Percentiles rank a stretch among this genome's conserved stretches.
phyloP scores from a whole-genome alignment of 2,329 filamentous ascomycete genomes.

The Ilyonectria mors-panacis region DNA sequence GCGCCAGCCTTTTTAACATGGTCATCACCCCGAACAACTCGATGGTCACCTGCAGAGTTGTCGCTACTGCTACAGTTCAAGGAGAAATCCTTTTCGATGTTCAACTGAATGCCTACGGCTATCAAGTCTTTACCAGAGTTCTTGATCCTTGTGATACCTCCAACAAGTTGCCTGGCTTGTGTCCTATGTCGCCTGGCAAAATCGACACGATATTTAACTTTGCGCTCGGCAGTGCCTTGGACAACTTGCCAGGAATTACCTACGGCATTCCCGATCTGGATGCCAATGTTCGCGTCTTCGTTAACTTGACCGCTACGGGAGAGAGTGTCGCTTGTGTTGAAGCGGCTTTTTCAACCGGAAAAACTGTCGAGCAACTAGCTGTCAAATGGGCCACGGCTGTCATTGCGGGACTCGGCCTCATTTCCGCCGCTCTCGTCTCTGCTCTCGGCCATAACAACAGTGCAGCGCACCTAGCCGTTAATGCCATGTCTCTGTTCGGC shows the following conservation, averaged over 20 bases:
- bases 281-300: conserved; percentile 84
- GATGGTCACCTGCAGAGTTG: conserved; percentile 79
- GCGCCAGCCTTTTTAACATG: conserved; percentile 91
- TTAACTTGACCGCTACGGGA: conserved; percentile 76
- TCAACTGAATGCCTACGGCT: conserved; percentile 86
- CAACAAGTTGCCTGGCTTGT: conserved; percentile 76
- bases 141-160: conserved; percentile 82
- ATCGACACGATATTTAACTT: conserved; percentile 82
- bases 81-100: conserved; percentile 86
- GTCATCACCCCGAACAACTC: conserved; percentile 82
- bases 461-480: conserved; percentile 92
- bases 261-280: conserved; percentile 94
- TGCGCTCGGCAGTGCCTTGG: conserved; percentile 70
- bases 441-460: conserved; percentile 94
- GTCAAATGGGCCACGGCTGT: conserved; percentile 93
- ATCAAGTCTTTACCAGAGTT: conserved; percentile 74
- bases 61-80: conserved; percentile 84
- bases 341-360: conserved; percentile 88
- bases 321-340: conserved; percentile 86
- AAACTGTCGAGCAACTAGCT: conserved; percentile 89
- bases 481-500: conserved; percentile 89
- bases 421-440: conserved; percentile 89
- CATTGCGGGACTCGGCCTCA: conserved; percentile 85
- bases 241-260: conserved; percentile 83
- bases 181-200: conserved; percentile 89